Evolutionary conservation across 148 eudicot genomes (phyloP), one percentile per base, ranked within the genome.

Genomic region (Dysphania ambrosioides): DNA sequence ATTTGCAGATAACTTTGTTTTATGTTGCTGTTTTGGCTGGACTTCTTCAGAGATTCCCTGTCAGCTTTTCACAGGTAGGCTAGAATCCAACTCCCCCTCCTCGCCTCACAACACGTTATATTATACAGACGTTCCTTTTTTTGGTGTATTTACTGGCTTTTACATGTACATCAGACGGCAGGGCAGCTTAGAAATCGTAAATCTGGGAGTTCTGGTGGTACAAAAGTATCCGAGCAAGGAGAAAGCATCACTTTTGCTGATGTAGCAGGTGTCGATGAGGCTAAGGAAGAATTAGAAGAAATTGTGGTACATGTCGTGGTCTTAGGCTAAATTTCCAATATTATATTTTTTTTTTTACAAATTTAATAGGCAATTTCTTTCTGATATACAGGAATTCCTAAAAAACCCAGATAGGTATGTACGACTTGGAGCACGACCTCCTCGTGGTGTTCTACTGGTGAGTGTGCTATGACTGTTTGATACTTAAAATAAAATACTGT

Each of bases 211-310:
- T 81, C 97, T 42, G 86, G 95, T 70, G 91, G 91, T 59, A 72
- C 91, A 24, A 88, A 88, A 85, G 96, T 83, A 62, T 72, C 93
- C 73, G 96, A 89, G 75, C 90, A 79, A 74, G 98, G 91, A 71
- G 97, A 94, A 80, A 75, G 75, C 27, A 73, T 94, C 68, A 94
- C 97, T 35, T 94, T 94, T 90, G 91, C 96, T 38, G 98, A 94
- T 78, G 93, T 94, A 78, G 98, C 98, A 4, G 98, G 98, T 75
- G 98, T 94, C 76, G 96, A 94, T 79, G 98, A 94, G 85, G 98
- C 98, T 35, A 94, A 94, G 83, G 98, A 94, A 81, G 98, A 94
- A 87, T 81, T 94, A 76, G 98, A 94, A 88, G 98, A 94, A 77
- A 94, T 94, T 81, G 98, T 94, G 88, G 98, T 94, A 89, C 29